phyloP scores from a whole-genome alignment of 2,329 filamentous ascomycete species.

The Trichoderma afroharzianum region DNA sequence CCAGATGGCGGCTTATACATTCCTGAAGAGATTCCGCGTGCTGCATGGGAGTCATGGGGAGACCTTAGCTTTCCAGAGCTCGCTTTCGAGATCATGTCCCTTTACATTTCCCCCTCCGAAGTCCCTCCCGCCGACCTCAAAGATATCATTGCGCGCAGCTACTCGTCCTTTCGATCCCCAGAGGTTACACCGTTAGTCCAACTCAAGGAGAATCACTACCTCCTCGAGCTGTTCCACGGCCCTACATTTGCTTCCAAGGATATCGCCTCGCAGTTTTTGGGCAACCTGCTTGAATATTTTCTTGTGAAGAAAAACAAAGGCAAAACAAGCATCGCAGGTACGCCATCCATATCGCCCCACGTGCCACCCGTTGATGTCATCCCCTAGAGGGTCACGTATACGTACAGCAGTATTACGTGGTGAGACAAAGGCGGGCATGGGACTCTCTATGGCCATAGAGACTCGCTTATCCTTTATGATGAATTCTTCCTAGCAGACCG shows the following conservation, averaged over 20 bases:
- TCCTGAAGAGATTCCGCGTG: slow-evolving; percentile 70
- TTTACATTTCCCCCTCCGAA: slow-evolving; percentile 81
- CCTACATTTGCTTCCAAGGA: slow-evolving; percentile 97
- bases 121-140: slow-evolving; percentile 78
- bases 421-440: neutral
- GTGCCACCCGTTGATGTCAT: neutral
- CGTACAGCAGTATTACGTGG: neutral
- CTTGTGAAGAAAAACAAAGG: slow-evolving; percentile 68
- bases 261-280: slow-evolving; percentile 80
- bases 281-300: slow-evolving; percentile 94
- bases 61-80: slow-evolving; percentile 76
- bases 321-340: slow-evolving; percentile 54
- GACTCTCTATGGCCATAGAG: neutral
- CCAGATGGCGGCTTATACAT: slow-evolving; percentile 86
- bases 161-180: slow-evolving; percentile 74
- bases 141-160: slow-evolving; percentile 78
- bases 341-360: slow-evolving; percentile 19
- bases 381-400: slow-evolving; percentile 4
- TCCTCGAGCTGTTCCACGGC: slow-evolving; percentile 94
- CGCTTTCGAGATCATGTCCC: slow-evolving; percentile 77
- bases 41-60: slow-evolving; percentile 56
- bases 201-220: slow-evolving; percentile 71
- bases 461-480: slow-evolving; percentile 3
- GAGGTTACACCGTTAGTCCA: slow-evolving; percentile 72
- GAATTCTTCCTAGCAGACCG: slow-evolving; percentile 44